phyloP scores from a whole-genome alignment of 208 protist species.

The Trichomonas vaginalis region DNA sequence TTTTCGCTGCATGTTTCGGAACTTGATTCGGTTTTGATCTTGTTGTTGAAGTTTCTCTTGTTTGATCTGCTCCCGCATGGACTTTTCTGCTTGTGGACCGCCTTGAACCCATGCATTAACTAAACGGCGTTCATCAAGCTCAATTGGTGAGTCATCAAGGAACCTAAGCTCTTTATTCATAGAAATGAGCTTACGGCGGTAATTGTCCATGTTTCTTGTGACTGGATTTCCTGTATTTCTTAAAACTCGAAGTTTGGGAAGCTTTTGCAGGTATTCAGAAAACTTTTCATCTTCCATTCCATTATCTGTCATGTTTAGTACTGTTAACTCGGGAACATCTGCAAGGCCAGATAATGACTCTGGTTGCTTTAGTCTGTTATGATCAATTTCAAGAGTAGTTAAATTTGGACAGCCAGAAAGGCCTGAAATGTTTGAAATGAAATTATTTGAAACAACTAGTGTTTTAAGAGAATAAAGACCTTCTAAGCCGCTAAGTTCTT shows the following conservation, averaged over 20 bases:
- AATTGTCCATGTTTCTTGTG: slow-evolving; percentile 38
- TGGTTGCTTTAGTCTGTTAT: slow-evolving; percentile 50
- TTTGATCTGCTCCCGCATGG: not conserved
- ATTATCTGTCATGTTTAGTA: slow-evolving; percentile 72
- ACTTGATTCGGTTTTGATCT: not conserved
- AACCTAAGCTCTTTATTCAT: slow-evolving; percentile 28
- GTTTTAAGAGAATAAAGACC: slow-evolving; percentile 52
- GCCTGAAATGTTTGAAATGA: slow-evolving; percentile 44
- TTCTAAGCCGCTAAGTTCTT: slow-evolving; percentile 39
- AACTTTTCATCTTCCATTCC: slow-evolving; percentile 48
- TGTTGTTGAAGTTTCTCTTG: not conserved
- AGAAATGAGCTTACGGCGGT: slow-evolving; percentile 59
- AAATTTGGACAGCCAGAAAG: slow-evolving; percentile 33
- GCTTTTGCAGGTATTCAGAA: slow-evolving; percentile 50
- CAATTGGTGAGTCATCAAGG: slow-evolving; percentile 41
- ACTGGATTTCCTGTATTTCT: slow-evolving; percentile 58
- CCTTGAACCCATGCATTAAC: slow-evolving; percentile 27
- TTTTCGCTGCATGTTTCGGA: not conserved
- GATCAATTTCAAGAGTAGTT: slow-evolving; percentile 42
- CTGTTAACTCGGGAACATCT: slow-evolving; percentile 48
- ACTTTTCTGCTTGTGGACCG: not conserved
- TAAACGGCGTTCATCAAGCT: slow-evolving; percentile 28
- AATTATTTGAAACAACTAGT: slow-evolving; percentile 55
- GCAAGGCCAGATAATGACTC: slow-evolving; percentile 45
- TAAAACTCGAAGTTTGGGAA: slow-evolving; percentile 58